Evolutionary conservation across 176 grass and related monocot genomes (phyloP), one percentile per base, ranked within the genome.

Genomic region (maize (Zea mays)): DNA sequence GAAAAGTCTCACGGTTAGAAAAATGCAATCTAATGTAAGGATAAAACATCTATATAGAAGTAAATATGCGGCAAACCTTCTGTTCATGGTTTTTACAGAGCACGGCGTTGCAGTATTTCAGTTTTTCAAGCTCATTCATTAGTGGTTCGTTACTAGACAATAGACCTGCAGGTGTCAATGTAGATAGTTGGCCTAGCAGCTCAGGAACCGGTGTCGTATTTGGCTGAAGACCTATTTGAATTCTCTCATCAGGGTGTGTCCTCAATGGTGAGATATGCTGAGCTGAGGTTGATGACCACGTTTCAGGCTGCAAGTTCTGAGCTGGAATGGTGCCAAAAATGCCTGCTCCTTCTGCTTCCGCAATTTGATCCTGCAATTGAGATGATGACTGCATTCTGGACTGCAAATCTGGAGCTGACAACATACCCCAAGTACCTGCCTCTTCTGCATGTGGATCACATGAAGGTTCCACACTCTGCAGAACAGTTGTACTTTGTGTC

Each of bases 81-180:
- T 91, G 50, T 67, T 89, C 89, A 66, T 91, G 73, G 16, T 43
- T 38, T 63, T 84, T 89, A 19, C 19, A 19, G 57, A 91, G 57
- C 14, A 11, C 9, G 67, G 48, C 33, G 2, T 11, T 43, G 10
- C 27, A 65, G 10, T 55, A 6, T n/a, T 66, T 83, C 75, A 97
- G 72, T 12, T 41, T 85, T 19, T 71, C 73, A 34, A 88, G 60
- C 73, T 93, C 91, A 90, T 88, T 93, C 76, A 40, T 90, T 62
- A 93, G 60, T 6, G 87, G 91, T 64, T 90, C 79, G 0, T 72
- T 48, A 72, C 83, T 81, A 74, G 17, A 0, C n/a, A 39, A 33
- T 77, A 51, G 67, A 80, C 73, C 21, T 51, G 82, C 67, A 40
- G 34, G 54, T 42, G 60, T 40, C 66, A 74, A 36, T 41, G 78